Percentiles rank a stretch among this genome's conserved stretches.
Evolutionary conservation across 139 green algal species (phyloP).

Genomic region (Haematococcus sp.): DNA sequence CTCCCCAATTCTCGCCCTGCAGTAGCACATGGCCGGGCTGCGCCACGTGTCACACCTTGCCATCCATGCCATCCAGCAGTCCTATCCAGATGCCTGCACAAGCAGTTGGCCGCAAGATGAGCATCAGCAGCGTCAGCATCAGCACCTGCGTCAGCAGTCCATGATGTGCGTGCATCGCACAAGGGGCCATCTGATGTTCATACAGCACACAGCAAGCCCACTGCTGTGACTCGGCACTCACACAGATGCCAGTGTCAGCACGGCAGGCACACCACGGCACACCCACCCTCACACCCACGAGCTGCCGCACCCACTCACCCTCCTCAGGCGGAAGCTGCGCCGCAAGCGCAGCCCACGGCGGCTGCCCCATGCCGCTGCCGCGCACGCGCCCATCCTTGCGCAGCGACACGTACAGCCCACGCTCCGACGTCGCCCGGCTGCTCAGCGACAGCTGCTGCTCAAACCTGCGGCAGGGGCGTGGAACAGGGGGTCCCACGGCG

Average conservation of each 20-base stretch:
- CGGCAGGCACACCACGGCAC: not conserved
- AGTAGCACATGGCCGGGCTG: too few relatives aligned
- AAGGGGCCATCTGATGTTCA: not conserved
- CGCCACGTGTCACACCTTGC: constrained; percentile 54
- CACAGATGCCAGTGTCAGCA: too few relatives aligned
- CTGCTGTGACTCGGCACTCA: not conserved
- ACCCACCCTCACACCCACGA: not conserved
- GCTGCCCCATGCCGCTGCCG: constrained; percentile 46
- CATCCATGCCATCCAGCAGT: constrained; percentile 78
- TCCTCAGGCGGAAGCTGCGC: constrained; percentile 9
- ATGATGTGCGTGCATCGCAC: not conserved
- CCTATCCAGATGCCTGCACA: constrained; percentile 53
- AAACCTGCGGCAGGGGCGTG: constrained; percentile 51
- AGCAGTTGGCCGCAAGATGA: too few relatives aligned
- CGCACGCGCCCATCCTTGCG: constrained; percentile 75
- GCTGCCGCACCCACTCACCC: not conserved
- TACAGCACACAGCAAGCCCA: not conserved
- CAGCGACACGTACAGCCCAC: constrained; percentile 70
- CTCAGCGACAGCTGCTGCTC: constrained; percentile 60
- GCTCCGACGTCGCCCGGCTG: constrained; percentile 35
- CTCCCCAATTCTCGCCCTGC: too few relatives aligned
- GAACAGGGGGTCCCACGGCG: not conserved
- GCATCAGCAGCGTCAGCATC: too few relatives aligned
- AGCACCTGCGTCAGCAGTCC: constrained; percentile 1
- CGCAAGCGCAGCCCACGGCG: not conserved